Percentiles rank a stretch among this genome's conserved stretches.
Evolutionary conservation across 2,329 filamentous ascomycete genomes (phyloP).

Genomic region (Penicillium hesseltinei): DNA sequence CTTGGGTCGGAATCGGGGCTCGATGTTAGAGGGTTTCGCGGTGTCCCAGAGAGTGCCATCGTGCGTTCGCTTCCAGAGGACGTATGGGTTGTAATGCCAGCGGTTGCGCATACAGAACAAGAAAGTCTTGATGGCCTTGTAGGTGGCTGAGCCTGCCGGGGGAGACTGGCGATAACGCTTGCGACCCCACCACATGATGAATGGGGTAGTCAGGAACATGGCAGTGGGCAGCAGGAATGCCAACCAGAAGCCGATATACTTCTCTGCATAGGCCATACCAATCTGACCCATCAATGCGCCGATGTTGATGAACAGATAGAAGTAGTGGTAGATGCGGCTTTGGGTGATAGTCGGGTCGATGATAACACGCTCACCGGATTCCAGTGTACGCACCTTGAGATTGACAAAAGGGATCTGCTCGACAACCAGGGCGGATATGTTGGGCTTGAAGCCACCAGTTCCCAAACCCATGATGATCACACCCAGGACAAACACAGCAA

Average conservation of each 20-base stretch:
- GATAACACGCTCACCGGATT: not conserved
- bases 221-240: not conserved
- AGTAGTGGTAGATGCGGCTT: not conserved
- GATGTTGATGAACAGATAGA: not conserved
- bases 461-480: not conserved
- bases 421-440: not conserved
- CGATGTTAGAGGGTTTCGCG: slow-evolving; percentile 5
- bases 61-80: not conserved
- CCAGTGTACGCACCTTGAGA: not conserved
- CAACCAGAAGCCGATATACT: not conserved
- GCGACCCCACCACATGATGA: not conserved
- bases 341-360: not conserved
- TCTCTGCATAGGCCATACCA: not conserved
- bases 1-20: slow-evolving; percentile 8
- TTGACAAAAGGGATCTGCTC: not conserved
- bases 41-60: not conserved
- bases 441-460: not conserved
- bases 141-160: not conserved
- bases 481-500: not conserved
- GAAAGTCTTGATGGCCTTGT: not conserved
- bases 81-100: not conserved
- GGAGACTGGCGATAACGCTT: not conserved
- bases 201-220: not conserved
- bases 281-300: not conserved
- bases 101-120: not conserved